Percentiles rank a stretch among this genome's conserved stretches.
Conservation (phyloP, 768 basidiomycete species). For the Kwoniella sp. region DNA sequence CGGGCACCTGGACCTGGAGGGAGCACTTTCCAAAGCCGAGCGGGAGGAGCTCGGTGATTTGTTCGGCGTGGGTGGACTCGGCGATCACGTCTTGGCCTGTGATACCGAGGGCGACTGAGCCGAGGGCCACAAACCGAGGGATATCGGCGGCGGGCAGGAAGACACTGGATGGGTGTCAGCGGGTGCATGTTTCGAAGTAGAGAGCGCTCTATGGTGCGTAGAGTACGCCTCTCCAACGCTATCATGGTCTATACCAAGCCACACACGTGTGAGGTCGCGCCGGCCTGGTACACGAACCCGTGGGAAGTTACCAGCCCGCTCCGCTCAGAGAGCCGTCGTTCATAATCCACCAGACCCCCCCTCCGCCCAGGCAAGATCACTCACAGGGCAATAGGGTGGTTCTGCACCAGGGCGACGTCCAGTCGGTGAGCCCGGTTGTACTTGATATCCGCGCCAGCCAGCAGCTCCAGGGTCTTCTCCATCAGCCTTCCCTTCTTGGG, state of each 20-base stretch:
- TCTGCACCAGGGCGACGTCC: constrained; percentile 88
- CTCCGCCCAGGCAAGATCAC: too few species aligned
- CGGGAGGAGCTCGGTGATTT: constrained; percentile 71
- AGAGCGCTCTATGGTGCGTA: too few species aligned
- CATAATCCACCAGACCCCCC: too few species aligned
- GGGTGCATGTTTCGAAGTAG: too few species aligned
- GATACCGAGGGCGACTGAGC: constrained; percentile 92
- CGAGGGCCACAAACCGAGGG: constrained; percentile 96
- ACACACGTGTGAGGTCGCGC: too few species aligned
- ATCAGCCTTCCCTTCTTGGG: constrained; percentile 96
- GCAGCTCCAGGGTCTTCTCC: constrained; percentile 79
- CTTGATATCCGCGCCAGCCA: constrained; percentile 91
- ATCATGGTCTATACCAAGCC: too few species aligned
- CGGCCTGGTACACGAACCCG: too few species aligned
- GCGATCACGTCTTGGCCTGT: constrained; percentile 97
- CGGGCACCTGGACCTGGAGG: constrained; percentile 80
- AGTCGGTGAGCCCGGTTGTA: constrained; percentile 80
- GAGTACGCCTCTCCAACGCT: too few species aligned
- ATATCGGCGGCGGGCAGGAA: constrained; percentile 97
- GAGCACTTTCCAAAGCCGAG: constrained; percentile 91
- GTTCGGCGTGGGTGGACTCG: constrained; percentile 74
- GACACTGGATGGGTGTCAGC: constrained; percentile 65
- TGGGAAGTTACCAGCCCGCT: too few species aligned
- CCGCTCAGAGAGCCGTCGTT: too few species aligned
- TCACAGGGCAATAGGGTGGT: constrained; percentile 89